Evolutionary conservation across 495 filamentous ascomycete species (phyloP).

Genomic region (Penicillium turbatum): DNA sequence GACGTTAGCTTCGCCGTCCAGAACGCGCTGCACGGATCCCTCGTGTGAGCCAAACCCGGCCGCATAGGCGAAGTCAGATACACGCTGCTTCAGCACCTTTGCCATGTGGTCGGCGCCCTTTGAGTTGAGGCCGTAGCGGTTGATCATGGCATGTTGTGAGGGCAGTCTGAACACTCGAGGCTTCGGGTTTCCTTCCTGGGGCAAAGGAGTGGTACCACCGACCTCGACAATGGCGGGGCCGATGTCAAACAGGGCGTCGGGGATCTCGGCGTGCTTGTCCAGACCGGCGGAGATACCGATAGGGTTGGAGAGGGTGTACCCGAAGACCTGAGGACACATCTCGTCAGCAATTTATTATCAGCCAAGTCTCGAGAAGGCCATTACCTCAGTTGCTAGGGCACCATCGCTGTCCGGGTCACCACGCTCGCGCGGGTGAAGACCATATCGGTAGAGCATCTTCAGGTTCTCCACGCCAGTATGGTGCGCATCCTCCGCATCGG

Average conservation of each 20-base stretch:
- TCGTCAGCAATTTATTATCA: conserved; percentile 6
- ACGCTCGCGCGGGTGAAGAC: conserved; percentile 71
- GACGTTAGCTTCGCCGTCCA: conserved; percentile 63
- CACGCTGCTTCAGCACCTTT: conserved; percentile 67
- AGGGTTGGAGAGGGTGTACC: conserved; percentile 71
- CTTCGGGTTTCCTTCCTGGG: conserved; percentile 80
- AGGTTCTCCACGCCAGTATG: conserved; percentile 65
- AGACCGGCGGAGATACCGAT: conserved; percentile 89
- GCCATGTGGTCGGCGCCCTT: conserved; percentile 85
- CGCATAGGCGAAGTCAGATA: conserved; percentile 67
- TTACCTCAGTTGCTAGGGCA: conserved; percentile 50
- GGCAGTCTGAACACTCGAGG: conserved; percentile 85
- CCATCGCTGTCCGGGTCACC: conserved; percentile 48
- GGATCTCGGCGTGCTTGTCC: conserved; percentile 88
- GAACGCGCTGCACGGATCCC: conserved; percentile 61
- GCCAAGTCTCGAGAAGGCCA: neutral
- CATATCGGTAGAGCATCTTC: conserved; percentile 49
- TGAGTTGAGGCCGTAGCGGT: conserved; percentile 92
- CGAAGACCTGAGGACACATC: conserved; percentile 59
- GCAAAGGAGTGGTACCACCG: conserved; percentile 79
- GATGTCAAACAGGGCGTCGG: conserved; percentile 73
- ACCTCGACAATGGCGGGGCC: conserved; percentile 85
- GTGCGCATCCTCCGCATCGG: conserved; percentile 91
- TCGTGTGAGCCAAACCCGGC: conserved; percentile 60
- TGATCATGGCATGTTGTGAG: conserved; percentile 79